phyloP scores from a whole-genome alignment of 805 yeast species.

The Candida railenensis region DNA sequence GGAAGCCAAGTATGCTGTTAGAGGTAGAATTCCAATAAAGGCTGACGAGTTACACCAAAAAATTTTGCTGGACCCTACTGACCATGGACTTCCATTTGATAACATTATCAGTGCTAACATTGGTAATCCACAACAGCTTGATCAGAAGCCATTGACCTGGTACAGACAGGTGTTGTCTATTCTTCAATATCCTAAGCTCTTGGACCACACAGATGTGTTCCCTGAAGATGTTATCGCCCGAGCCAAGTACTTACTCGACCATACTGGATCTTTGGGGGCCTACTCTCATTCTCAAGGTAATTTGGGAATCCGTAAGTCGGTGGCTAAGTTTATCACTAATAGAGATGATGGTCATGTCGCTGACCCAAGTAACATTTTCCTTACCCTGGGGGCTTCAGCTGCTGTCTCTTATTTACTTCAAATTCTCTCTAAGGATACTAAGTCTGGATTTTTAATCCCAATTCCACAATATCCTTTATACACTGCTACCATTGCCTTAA shows the following conservation, averaged over 20 bases:
- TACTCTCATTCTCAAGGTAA: conserved; percentile 94
- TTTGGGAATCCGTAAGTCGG: conserved; percentile 63
- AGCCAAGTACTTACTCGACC: conserved; percentile 58
- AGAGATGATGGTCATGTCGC: conserved; percentile 72
- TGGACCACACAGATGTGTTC: conserved; percentile 35
- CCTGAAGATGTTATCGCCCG: conserved; percentile 74
- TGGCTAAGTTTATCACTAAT: conserved; percentile 73
- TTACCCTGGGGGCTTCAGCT: conserved; percentile 93
- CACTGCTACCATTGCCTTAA: conserved; percentile 89
- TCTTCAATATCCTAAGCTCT: conserved; percentile 77
- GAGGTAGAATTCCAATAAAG: conserved; percentile 90
- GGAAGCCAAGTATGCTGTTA: conserved; percentile 91
- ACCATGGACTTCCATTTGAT: conserved; percentile 70
- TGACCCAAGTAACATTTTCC: conserved; percentile 68
- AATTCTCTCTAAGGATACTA: conserved; percentile 62
- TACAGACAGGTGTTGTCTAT: conserved; percentile 87
- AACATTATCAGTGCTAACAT: conserved; percentile 87
- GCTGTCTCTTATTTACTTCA: conserved; percentile 83
- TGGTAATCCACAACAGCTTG: conserved; percentile 97
- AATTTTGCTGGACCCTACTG: conserved; percentile 46
- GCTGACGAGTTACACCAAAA: conserved; percentile 79
- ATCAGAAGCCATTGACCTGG: conserved; percentile 93
- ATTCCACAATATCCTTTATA: conserved; percentile 98
- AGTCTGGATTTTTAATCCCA: conserved; percentile 84
- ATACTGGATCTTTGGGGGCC: conserved; percentile 87